phyloP scores from a whole-genome alignment of 331 rosid species.

The Malus hybrid region DNA sequence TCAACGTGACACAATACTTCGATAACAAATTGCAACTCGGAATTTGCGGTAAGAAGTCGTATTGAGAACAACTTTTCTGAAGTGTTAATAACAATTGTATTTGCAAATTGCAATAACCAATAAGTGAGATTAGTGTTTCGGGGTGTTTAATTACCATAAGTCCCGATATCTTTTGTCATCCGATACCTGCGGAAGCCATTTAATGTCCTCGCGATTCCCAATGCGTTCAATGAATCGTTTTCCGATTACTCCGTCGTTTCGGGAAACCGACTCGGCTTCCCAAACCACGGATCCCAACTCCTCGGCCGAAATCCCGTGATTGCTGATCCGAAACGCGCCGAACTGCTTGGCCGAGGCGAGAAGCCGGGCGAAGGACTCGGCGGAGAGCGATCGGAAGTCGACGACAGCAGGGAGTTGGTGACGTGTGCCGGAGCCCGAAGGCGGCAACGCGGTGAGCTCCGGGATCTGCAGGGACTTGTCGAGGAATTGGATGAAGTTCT shows the following conservation, averaged over 20 bases:
- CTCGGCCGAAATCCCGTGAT: conserved; percentile 47
- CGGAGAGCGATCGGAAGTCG: conserved; percentile 35
- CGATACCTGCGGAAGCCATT: conserved; percentile 1
- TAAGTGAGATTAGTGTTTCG: background rate
- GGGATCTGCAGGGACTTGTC: conserved; percentile 42
- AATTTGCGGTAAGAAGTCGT: no score
- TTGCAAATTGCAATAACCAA: background rate
- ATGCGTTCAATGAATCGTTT: background rate
- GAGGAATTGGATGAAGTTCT: conserved; percentile 42
- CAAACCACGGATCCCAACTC: conserved; percentile 33
- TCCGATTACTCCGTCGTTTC: background rate
- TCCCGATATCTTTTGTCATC: conserved; percentile 20
- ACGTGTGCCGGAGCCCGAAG: background rate
- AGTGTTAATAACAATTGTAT: no score
- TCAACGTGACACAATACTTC: no score
- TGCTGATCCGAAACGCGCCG: conserved; percentile 55
- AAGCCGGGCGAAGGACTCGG: conserved; percentile 14
- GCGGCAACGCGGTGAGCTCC: conserved; percentile 37
- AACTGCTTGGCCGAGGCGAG: conserved; percentile 37
- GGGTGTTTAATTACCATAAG: conserved; percentile 42
- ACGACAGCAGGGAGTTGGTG: conserved; percentile 29
- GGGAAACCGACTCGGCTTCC: conserved; percentile 31
- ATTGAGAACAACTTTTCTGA: no score
- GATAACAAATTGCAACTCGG: no score
- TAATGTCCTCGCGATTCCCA: conserved; percentile 28